Base-by-base conservation (phyloP, 768 basidiomycete genomes). In the Sarcodon aspratus region DNA sequence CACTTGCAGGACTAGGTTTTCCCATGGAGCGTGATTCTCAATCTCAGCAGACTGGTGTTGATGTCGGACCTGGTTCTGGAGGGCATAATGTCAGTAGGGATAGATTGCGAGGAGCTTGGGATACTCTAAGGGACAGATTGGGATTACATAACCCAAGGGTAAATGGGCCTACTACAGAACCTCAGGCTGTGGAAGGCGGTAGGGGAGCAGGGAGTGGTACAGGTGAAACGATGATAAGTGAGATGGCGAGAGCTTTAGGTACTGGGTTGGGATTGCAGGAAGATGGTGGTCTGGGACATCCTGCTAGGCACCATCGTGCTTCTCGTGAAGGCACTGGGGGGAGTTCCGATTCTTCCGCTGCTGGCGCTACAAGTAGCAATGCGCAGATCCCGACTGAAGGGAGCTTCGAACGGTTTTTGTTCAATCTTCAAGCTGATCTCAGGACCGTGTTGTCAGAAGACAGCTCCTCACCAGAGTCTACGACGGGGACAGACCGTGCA, bases 171-270 rank as follows among this genome's bases (percentile, higher is more conserved):
- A 21, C 11, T 21, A 31, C 49, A 32, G 13, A 45, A 12, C 2
- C 49, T 33, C n/a, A 36, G 10, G 5, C 33, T 31, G 15, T 43
- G 11, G 46, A 42, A 13, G 53, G 33, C 5, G 45, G 32, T 15
- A 9, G 40, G 53, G 45, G 35, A 52, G 44, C 18, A 40, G 35
- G 45, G 51, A 6, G 40, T 66, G 42, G 47, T 62, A 59, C 65
- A 0, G 55, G 85, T 38, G 80, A 86, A 55, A 64, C 78, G 43
- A 83, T 89, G 75, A 70, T 89, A 44, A 77, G 81, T 1, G 85
- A 89, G 61, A 87, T 88, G 82, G 82, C 84, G 21, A 70, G 85
- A 31, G 86, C 84, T 8, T 83, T 89, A 57, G 84, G 85, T 55
- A 67, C 83, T 43, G 85, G 85, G 10, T 69, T 89, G 33, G 66